Percentiles rank a stretch among this genome's conserved stretches.
Evolutionary conservation across 345 rosid species (phyloP).

Genomic region (Rhodamnia rubescens): DNA sequence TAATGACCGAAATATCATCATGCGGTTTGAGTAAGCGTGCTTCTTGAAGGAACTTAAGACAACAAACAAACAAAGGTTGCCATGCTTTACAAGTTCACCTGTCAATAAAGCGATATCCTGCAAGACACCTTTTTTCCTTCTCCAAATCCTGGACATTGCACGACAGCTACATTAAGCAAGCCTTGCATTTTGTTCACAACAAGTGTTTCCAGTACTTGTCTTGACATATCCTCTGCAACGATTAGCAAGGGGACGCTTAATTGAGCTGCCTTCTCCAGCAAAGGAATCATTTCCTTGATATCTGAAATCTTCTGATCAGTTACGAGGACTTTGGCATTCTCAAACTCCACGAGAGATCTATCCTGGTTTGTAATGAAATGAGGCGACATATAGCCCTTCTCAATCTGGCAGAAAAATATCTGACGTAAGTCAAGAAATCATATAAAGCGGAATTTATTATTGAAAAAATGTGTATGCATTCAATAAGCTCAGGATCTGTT

Average conservation of each 20-base stretch:
- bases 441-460: neutral
- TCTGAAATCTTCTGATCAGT: slow-evolving; percentile 59
- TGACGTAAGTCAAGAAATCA: neutral
- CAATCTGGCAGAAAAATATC: slow-evolving; percentile 24
- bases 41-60: neutral
- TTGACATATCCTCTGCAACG: slow-evolving; percentile 69
- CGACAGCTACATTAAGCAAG: slow-evolving; percentile 66
- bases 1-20: neutral
- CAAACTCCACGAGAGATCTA: slow-evolving; percentile 13
- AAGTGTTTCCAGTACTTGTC: no score
- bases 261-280: slow-evolving; percentile 65
- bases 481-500: neutral
- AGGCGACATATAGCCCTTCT: slow-evolving; percentile 76
- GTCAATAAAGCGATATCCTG: slow-evolving; percentile 91
- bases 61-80: neutral
- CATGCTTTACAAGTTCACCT: slow-evolving; percentile 24
- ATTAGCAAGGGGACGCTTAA: slow-evolving; percentile 69
- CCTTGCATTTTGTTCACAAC: slow-evolving; percentile 69
- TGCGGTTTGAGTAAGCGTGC: neutral
- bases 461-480: neutral
- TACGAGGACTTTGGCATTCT: slow-evolving; percentile 62
- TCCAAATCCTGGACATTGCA: slow-evolving; percentile 57
- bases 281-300: slow-evolving; percentile 38
- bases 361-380: slow-evolving; percentile 80
- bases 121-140: slow-evolving; percentile 72